Conservation (phyloP, 2,329 filamentous ascomycete species). For the Aspergillus fijiensis region DNA sequence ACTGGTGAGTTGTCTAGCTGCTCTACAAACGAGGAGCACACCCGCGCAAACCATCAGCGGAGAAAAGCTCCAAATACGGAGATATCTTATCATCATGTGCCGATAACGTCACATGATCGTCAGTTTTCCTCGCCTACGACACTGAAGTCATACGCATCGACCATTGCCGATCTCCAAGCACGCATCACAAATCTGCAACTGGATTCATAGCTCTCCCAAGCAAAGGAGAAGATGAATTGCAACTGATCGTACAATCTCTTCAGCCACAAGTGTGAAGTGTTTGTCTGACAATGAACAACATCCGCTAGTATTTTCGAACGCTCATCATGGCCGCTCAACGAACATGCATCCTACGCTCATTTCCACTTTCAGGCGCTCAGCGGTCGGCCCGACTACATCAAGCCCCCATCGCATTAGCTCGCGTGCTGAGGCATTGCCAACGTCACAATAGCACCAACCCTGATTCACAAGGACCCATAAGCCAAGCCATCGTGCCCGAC, state of each 20-base stretch:
- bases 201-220: background rate
- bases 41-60: background rate
- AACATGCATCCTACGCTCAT: constrained; percentile 20
- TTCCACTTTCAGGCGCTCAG: constrained; percentile 18
- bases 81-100: constrained; percentile 8
- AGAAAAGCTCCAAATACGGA: background rate
- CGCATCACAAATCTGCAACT: background rate
- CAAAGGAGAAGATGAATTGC: constrained; percentile 3
- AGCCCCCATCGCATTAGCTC: constrained; percentile 12
- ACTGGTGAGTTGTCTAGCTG: background rate
- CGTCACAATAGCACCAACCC: constrained; percentile 27
- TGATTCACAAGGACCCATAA: constrained; percentile 7
- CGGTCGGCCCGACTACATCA: constrained; percentile 17
- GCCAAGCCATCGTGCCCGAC: constrained; percentile 17
- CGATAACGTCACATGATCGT: constrained; percentile 10
- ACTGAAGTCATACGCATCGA: constrained; percentile 4
- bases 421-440: constrained; percentile 7
- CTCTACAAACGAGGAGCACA: background rate
- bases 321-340: constrained; percentile 23
- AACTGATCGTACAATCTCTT: background rate
- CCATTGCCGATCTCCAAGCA: background rate
- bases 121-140: constrained; percentile 3
- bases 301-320: constrained; percentile 7
- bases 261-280: background rate
- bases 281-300: constrained; percentile 18